Evolutionary conservation across 805 yeast species (phyloP).

Genomic region (Candida loeiensis): DNA sequence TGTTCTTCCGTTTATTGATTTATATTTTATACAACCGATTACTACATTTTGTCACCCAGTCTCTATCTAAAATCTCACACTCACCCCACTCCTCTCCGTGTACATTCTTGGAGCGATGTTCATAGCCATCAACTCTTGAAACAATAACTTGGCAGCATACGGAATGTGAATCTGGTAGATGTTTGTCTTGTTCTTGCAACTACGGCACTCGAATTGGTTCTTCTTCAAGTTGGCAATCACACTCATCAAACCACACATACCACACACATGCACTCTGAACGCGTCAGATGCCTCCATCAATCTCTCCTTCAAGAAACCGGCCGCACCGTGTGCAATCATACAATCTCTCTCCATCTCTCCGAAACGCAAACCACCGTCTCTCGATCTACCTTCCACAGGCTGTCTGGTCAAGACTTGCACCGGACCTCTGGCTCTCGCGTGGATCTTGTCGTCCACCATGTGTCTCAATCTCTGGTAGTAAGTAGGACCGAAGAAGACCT

Average conservation of each 20-base stretch:
- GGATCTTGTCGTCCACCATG: constrained; percentile 99
- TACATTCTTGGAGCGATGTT: constrained; percentile 95
- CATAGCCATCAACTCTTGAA: constrained; percentile 99
- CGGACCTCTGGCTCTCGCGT: constrained; percentile 99
- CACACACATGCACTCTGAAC: constrained; percentile 96
- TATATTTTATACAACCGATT: constrained; percentile 7
- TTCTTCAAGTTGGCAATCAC: constrained; percentile 97
- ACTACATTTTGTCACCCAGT: not conserved
- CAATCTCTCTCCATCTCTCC: constrained; percentile 99
- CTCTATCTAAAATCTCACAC: constrained; percentile 7
- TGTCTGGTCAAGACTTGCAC: constrained; percentile 97
- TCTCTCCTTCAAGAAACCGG: constrained; percentile 95
- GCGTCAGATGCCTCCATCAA: constrained; percentile 99
- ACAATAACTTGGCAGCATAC: constrained; percentile 94
- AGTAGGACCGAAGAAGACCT: constrained; percentile 98
- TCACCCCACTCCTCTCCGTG: constrained; percentile 60
- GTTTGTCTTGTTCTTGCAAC: constrained; percentile 97
- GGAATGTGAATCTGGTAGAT: constrained; percentile 97
- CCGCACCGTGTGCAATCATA: constrained; percentile 99
- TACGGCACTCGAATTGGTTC: constrained; percentile 96
- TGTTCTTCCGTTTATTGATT: not conserved
- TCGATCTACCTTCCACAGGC: constrained; percentile 98
- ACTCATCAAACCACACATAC: constrained; percentile 96
- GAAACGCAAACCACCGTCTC: constrained; percentile 98
- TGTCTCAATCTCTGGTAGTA: constrained; percentile 98